A percentile compares a stretch with the other conserved stretches of the same genome.
Conservation (phyloP, 768 basidiomycete genomes). For the Phaffia tasmanica region DNA sequence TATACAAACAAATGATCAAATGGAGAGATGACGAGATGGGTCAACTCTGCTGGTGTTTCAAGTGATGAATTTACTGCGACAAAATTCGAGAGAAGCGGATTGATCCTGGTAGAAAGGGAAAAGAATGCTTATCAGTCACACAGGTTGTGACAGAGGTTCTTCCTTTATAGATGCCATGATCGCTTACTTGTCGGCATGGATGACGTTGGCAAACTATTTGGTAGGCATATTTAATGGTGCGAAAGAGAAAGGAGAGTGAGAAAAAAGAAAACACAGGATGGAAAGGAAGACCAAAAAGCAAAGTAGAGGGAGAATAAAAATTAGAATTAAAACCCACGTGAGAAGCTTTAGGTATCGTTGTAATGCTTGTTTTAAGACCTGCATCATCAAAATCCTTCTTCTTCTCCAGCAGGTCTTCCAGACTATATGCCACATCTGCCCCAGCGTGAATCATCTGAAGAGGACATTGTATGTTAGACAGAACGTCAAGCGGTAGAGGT, state of each 20-base stretch:
- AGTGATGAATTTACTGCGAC: background rate
- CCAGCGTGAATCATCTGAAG: conserved; percentile 4
- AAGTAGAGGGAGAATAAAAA: too few relatives aligned
- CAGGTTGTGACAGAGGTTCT: background rate
- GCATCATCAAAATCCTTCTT: conserved; percentile 7
- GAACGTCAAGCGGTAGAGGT: conserved; percentile 6
- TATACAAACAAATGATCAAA: too few relatives aligned
- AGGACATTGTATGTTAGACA: conserved; percentile 8
- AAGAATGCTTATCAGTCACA: background rate
- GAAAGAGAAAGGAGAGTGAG: too few relatives aligned
- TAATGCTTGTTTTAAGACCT: conserved; percentile 1
- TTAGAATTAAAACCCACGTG: background rate
- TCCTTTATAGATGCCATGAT: background rate
- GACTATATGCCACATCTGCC: background rate
- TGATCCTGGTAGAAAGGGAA: background rate
- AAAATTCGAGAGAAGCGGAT: conserved; percentile 1
- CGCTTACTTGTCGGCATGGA: background rate
- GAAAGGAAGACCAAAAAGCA: too few relatives aligned
- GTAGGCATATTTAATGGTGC: background rate
- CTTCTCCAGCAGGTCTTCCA: conserved; percentile 5
- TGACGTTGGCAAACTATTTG: conserved; percentile 4
- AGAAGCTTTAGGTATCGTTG: background rate
- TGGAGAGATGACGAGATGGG: too few relatives aligned
- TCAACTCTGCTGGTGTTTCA: too few relatives aligned
- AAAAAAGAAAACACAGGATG: too few relatives aligned